These are phyloP conservation scores for Craterostigma plantagineum DNA, from an alignment of 257 asterid species.

Conservation along the genomic window DNA sequence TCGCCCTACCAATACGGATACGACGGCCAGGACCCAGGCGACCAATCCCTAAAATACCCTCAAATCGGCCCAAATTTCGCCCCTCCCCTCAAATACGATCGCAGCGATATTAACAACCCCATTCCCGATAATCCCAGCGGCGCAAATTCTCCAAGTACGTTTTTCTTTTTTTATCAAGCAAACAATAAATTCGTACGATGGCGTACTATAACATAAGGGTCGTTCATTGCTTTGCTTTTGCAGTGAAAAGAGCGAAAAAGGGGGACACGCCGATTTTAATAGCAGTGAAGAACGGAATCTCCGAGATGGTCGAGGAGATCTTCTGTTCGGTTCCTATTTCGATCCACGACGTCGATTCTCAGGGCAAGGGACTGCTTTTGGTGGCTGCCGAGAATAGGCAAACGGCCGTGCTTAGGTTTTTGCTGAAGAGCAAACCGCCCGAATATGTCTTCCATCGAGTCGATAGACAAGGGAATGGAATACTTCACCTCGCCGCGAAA, in stretches of 20 bases:
- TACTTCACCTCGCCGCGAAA: conserved; percentile 38
- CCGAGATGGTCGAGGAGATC: conserved; percentile 34
- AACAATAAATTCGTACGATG: background rate
- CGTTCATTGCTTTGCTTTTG: too few relatives aligned
- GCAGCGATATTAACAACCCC: background rate
- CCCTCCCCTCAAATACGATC: background rate
- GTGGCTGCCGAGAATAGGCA: conserved; percentile 42
- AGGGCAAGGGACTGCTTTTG: conserved; percentile 32
- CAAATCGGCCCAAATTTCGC: background rate
- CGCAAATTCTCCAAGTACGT: too few relatives aligned
- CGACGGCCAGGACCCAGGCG: conserved; percentile 17
- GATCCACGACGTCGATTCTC: conserved; percentile 25
- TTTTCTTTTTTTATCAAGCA: background rate
- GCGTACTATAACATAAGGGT: background rate
- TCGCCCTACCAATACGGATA: conserved; percentile 12
- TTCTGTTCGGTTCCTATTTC: conserved; percentile 22
- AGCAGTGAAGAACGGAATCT: conserved; percentile 43
- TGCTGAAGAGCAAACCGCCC: conserved; percentile 12
- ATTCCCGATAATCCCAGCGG: background rate
- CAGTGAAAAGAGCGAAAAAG: background rate
- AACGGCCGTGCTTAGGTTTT: conserved; percentile 13
- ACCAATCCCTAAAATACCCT: background rate
- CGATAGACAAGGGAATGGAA: conserved; percentile 27
- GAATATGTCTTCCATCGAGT: conserved; percentile 24
- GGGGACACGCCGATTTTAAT: conserved; percentile 26